Base-by-base conservation (phyloP, 805 yeast genomes). In the Candida insectorum region DNA sequence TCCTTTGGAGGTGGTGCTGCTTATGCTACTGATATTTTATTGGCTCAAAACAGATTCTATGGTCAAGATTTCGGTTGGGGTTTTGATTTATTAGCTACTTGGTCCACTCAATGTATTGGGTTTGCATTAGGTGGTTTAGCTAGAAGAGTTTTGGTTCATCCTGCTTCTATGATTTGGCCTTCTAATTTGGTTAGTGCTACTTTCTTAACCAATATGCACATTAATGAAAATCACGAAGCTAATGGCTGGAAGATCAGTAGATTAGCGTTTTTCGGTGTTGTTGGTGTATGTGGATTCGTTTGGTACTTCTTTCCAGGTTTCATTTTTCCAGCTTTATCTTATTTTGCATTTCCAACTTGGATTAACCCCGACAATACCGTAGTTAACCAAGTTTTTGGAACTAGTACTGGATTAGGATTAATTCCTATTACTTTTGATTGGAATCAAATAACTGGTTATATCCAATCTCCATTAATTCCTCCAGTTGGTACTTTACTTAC, bases 111-210 rank as follows among this genome's bases (percentile, higher is more conserved):
- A 52, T 62, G 75, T 43, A 64, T 82, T 32, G 88, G 89, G 7
- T 77, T 77, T 42, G 80, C 83, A 17, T 54, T 78, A 33, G 85
- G 85, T 27, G 89, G 89, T 19, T 33, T 81, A 36, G 63, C 73
- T 25, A 65, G 81, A 43, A 69, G 73, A 43, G 62, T 79, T 22
- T 64, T 82, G 40, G 80, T 82, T 11, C 72, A 73, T 37, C 82
- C 87, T 4, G 70, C 80, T 4, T 62, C 76, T n/a, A 74, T 79
- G 56, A 68, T 81, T 32, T 84, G 89, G 89, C 91, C 91, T 4
- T 56, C 75, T 2, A 72, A 71, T 47, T 64, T 83, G 51, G 83
- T 79, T 32, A 66, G 79, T 4, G 49, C 77, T 17, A 77, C 83
- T 10, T 40, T 43, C 24, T 43, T 43, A 25, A 37, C 44, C 26